A percentile compares a stretch with the other conserved stretches of the same genome.
phyloP scores from a whole-genome alignment of 2,329 filamentous ascomycete species.

The Aspergillus carbonarius region DNA sequence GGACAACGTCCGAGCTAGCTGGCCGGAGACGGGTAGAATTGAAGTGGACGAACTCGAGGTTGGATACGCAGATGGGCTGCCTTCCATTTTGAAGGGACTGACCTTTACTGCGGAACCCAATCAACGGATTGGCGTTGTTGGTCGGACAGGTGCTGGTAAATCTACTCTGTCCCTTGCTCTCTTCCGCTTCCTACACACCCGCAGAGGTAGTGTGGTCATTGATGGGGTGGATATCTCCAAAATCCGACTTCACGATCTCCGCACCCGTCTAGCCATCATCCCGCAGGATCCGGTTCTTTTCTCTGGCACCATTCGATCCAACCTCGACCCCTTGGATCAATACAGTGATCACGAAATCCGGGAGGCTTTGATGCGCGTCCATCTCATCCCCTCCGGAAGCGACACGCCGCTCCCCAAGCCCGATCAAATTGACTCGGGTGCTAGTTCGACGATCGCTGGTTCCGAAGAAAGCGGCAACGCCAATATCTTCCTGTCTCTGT shows the following conservation, averaged over 20 bases:
- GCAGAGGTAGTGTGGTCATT: conserved; percentile 28
- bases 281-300: conserved; percentile 82
- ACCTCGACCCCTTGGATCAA: conserved; percentile 74
- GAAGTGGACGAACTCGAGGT: conserved; percentile 73
- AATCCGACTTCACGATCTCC: conserved; percentile 55
- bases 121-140: conserved; percentile 34
- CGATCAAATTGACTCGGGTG: neutral
- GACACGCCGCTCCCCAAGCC: neutral
- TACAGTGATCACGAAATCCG: conserved; percentile 67
- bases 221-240: conserved; percentile 50
- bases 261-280: conserved; percentile 75
- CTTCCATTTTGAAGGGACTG: conserved; percentile 35
- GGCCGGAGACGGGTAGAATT: conserved; percentile 60
- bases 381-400: conserved; percentile 43
- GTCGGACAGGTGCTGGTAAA: conserved; percentile 36
- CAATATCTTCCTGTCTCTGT: neutral
- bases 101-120: conserved; percentile 27
- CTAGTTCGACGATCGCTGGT: neutral
- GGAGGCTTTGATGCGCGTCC: conserved; percentile 67
- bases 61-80: conserved; percentile 68
- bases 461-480: neutral
- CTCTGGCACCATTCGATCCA: conserved; percentile 72
- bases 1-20: conserved; percentile 26
- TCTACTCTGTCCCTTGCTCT: conserved; percentile 34
- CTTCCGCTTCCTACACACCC: conserved; percentile 31